These are phyloP conservation scores for Botrytis byssoidea DNA, from an alignment of 2,329 filamentous ascomycete genomes.

Conservation along the genomic window DNA sequence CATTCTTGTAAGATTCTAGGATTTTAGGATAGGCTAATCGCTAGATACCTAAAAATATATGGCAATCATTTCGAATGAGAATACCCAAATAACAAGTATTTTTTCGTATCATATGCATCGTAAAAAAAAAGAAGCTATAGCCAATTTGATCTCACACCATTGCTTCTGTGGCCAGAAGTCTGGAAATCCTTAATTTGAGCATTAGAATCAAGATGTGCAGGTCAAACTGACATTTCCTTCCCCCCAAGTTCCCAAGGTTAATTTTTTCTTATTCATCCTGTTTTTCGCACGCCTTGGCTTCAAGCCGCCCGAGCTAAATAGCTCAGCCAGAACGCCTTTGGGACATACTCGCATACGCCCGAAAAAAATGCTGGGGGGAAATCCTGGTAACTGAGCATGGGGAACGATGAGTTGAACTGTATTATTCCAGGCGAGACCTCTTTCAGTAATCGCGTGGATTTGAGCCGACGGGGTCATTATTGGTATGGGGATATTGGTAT, in stretches of 20 bases:
- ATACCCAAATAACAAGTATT: background rate
- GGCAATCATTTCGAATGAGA: background rate
- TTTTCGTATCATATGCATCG: background rate
- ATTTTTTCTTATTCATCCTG: background rate
- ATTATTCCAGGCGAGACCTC: background rate
- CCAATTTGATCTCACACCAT: background rate
- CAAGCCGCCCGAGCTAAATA: background rate
- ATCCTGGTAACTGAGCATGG: slow-evolving; percentile 5
- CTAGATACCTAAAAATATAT: background rate
- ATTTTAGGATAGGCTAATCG: background rate
- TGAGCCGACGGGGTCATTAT: background rate
- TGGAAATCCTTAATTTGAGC: slow-evolving; percentile 6
- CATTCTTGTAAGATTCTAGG: background rate
- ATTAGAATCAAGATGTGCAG: background rate
- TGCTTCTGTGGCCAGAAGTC: background rate
- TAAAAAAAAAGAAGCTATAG: background rate
- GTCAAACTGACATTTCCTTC: background rate
- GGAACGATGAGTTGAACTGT: background rate
- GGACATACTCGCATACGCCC: slow-evolving; percentile 13
- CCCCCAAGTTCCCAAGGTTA: background rate
- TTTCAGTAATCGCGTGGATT: background rate
- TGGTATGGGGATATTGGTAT: background rate
- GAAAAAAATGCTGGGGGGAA: background rate
- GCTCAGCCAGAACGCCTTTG: slow-evolving; percentile 12
- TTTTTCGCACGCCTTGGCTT: background rate